These are phyloP conservation scores for Aspergillus sp. DNA, from an alignment of 2,329 filamentous ascomycete species.

Conservation along the genomic window DNA sequence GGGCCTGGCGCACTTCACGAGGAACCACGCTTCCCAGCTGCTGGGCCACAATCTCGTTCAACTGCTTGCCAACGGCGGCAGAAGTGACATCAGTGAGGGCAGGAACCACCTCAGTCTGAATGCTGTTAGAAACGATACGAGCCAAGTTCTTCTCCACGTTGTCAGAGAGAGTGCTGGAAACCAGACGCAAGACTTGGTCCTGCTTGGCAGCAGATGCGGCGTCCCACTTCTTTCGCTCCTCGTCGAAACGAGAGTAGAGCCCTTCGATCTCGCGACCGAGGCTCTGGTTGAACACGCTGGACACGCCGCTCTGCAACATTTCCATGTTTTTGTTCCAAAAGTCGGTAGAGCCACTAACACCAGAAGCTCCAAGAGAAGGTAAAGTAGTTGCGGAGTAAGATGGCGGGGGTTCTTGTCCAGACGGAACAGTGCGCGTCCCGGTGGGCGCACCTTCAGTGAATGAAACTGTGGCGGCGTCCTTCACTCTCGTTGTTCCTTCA, in stretches of 20 bases:
- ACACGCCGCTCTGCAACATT: conserved; percentile 45
- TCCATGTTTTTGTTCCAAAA: conserved; percentile 57
- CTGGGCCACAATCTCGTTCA: conserved; percentile 61
- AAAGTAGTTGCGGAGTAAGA: neutral
- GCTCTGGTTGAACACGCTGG: conserved; percentile 42
- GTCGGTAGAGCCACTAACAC: conserved; percentile 43
- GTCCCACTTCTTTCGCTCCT: conserved; percentile 62
- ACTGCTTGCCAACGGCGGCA: conserved; percentile 62
- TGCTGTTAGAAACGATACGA: conserved; percentile 68
- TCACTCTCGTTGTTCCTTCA: conserved; percentile 44
- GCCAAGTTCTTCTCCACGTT: conserved; percentile 70
- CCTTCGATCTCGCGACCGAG: conserved; percentile 47
- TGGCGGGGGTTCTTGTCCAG: conserved; percentile 4
- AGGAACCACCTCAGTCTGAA: conserved; percentile 69
- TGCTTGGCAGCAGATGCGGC: conserved; percentile 59
- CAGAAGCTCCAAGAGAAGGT: conserved; percentile 5
- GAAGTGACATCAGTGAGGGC: conserved; percentile 61
- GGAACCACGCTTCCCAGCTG: conserved; percentile 61
- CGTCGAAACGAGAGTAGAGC: conserved; percentile 57
- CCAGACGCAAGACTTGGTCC: conserved; percentile 60
- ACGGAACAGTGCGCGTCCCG: conserved; percentile 6
- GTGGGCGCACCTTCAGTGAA: conserved; percentile 7
- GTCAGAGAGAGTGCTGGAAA: conserved; percentile 61
- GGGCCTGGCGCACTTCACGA: conserved; percentile 62
- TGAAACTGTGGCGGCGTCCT: conserved; percentile 19